Conservation (phyloP, 129 eudicot species). For the Silybum marianum region DNA sequence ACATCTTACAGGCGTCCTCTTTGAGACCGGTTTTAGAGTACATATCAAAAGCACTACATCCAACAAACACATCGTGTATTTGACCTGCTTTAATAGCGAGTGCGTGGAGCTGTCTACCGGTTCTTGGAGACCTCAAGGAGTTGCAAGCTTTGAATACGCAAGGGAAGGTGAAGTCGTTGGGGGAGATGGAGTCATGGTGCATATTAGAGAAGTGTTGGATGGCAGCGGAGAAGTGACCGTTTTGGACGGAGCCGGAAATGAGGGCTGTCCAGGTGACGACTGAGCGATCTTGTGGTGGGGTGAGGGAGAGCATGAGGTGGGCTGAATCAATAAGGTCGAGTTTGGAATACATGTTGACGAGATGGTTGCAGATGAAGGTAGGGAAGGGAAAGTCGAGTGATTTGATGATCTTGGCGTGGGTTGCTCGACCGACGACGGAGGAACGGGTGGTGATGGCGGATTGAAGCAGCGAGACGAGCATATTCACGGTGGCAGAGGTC, state of each 20-base stretch:
- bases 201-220: constrained; percentile 48
- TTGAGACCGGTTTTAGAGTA: constrained; percentile 51
- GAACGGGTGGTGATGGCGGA: constrained; percentile 60
- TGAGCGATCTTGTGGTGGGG: constrained; percentile 53
- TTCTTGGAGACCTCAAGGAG: constrained; percentile 28
- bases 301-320: constrained; percentile 55
- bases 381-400: constrained; percentile 45
- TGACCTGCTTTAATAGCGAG: constrained; percentile 41
- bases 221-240: constrained; percentile 60
- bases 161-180: constrained; percentile 84
- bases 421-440: constrained; percentile 52
- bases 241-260: constrained; percentile 69
- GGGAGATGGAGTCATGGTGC: constrained; percentile 46
- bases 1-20: constrained; percentile 58
- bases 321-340: constrained; percentile 66
- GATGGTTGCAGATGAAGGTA: constrained; percentile 65
- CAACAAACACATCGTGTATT: constrained; percentile 58
- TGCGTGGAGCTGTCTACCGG: constrained; percentile 57
- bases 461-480: constrained; percentile 48
- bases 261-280: constrained; percentile 88
- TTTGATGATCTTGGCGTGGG: constrained; percentile 72
- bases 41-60: constrained; percentile 82
- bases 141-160: constrained; percentile 68
- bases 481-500: constrained; percentile 42
- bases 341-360: constrained; percentile 83